phyloP scores from a whole-genome alignment of 345 rosid species.

The Limnanthes douglasii region DNA sequence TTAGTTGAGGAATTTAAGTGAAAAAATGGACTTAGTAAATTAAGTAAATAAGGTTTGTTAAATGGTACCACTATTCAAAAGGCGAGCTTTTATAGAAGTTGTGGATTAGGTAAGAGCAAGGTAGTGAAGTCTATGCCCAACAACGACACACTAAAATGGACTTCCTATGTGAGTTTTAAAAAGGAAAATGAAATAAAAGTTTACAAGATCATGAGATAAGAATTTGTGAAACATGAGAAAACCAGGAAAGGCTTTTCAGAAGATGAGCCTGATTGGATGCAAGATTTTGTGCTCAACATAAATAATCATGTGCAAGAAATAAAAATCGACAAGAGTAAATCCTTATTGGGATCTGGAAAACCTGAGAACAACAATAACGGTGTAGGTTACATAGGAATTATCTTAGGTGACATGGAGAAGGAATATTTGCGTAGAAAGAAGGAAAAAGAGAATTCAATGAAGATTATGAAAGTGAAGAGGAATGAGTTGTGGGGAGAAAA shows the following conservation, averaged over 20 bases:
- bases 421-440: constrained; percentile 9
- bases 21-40: too few species aligned
- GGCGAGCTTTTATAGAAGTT: too few species aligned
- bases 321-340: constrained; percentile 15
- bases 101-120: too few species aligned
- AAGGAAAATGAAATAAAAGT: too few species aligned
- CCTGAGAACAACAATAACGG: too few species aligned
- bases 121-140: too few species aligned
- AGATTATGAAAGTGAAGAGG: constrained; percentile 14
- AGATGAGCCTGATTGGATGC: constrained; percentile 87
- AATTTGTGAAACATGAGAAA: constrained; percentile 6
- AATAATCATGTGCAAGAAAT: constrained; percentile 12
- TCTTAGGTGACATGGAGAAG: constrained; percentile 10
- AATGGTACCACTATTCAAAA: too few species aligned
- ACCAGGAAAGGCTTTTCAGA: constrained; percentile 15
- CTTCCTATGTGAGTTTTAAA: too few species aligned
- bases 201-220: too few species aligned
- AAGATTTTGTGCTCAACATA: constrained; percentile 26
- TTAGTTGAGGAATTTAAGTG: too few species aligned
- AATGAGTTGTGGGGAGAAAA: constrained; percentile 34
- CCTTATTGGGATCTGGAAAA: constrained; percentile 12
- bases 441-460: constrained; percentile 9
- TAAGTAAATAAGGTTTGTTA: too few species aligned
- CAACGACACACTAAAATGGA: too few species aligned
- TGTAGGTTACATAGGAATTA: constrained; percentile 11